Percentiles rank a stretch among this genome's conserved stretches.
phyloP scores from a whole-genome alignment of 176 grass and related monocot genomes.

The Juncus inflexus region DNA sequence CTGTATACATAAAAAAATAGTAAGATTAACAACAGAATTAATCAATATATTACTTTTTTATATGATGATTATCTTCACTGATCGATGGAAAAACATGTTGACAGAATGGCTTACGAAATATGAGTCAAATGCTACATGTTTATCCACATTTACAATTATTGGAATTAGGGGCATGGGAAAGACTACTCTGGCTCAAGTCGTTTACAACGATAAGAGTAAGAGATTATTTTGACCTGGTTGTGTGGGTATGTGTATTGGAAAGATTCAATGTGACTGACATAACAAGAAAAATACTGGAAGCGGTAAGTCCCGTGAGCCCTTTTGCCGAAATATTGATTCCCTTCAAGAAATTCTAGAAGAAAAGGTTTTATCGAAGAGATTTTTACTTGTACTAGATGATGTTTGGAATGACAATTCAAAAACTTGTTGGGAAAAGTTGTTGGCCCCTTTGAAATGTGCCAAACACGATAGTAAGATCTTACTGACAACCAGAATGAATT shows the following conservation, averaged over 20 bases:
- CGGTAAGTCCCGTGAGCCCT: neutral
- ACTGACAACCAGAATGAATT: conserved; percentile 26
- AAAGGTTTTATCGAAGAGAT: neutral
- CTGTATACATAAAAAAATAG: no score
- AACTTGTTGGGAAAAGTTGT: conserved; percentile 3
- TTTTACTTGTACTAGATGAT: conserved; percentile 34
- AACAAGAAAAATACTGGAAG: conserved; percentile 3
- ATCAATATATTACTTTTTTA: no score
- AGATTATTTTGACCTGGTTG: neutral
- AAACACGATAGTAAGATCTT: conserved; percentile 28
- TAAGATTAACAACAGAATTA: no score
- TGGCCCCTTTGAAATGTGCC: conserved; percentile 6
- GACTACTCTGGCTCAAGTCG: no score
- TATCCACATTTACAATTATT: conserved; percentile 2
- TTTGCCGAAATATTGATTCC: neutral
- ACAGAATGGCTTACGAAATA: conserved; percentile 7
- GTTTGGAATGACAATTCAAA: neutral
- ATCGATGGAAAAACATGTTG: neutral
- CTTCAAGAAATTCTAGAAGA: neutral
- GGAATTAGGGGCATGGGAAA: conserved; percentile 1
- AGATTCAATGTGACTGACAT: neutral
- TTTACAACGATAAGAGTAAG: neutral
- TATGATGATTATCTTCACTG: no score
- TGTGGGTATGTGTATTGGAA: conserved; percentile 20
- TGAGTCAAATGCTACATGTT: neutral